These are phyloP conservation scores for Pascua guehoae DNA, from an alignment of 1,284 basidiomycete genomes.

Conservation along the genomic window DNA sequence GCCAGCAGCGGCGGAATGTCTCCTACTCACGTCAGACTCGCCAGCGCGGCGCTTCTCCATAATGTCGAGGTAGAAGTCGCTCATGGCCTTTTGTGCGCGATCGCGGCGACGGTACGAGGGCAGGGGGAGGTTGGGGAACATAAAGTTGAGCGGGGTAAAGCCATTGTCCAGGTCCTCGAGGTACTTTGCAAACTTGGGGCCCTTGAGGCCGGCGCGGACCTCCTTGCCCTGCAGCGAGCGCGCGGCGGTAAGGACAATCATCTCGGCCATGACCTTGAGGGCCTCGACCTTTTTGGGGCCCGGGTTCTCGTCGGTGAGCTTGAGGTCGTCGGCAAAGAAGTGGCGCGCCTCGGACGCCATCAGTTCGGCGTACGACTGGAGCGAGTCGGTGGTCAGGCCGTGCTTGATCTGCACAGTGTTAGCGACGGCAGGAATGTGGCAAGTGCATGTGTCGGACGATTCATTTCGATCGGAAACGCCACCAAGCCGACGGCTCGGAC, in stretches of 20 bases:
- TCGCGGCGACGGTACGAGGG: constrained; percentile 85
- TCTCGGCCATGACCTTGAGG: constrained; percentile 78
- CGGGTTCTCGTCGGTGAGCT: constrained; percentile 21
- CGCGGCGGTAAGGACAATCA: constrained; percentile 92
- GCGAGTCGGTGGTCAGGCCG: constrained; percentile 87
- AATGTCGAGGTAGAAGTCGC: constrained; percentile 87
- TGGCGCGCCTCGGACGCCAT: constrained; percentile 78
- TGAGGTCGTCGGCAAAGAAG: constrained; percentile 58
- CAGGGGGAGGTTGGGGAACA: constrained; percentile 90
- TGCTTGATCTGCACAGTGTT: constrained; percentile 67
- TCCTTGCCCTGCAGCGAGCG: constrained; percentile 90
- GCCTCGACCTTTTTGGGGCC: constrained; percentile 52
- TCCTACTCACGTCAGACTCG: constrained; percentile 34
- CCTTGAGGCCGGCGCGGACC: constrained; percentile 70
- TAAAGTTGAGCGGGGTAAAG: constrained; percentile 87
- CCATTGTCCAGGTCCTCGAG: constrained; percentile 91
- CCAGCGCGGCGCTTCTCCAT: constrained; percentile 65
- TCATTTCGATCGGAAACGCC: no score
- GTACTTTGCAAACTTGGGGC: constrained; percentile 74
- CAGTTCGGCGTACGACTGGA: constrained; percentile 85
- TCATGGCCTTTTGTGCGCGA: constrained; percentile 87
- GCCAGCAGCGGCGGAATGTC: no score
- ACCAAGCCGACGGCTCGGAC: no score
- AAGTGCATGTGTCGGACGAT: not conserved
- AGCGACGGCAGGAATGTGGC: not conserved